Conservation (phyloP, 140 eudicot species). For the Flaveria floridana region DNA sequence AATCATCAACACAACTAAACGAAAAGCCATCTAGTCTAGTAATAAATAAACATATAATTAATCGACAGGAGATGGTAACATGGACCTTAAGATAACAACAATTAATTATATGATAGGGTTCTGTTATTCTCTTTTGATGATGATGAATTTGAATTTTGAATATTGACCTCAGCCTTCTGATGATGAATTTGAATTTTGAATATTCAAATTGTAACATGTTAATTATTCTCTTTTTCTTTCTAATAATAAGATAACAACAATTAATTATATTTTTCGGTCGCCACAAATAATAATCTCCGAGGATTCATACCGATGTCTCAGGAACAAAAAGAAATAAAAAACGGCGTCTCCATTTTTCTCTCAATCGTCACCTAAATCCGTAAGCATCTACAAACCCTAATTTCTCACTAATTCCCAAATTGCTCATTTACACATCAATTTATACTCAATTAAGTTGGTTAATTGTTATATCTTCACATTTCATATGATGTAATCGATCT, state of each 20-base stretch:
- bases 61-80: constrained; percentile 9
- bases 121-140: too few relatives aligned
- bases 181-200: constrained; percentile 16
- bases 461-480: constrained; percentile 17
- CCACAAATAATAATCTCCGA: constrained; percentile 25
- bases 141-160: too few relatives aligned
- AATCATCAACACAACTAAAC: too few relatives aligned
- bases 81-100: too few relatives aligned
- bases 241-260: background rate
- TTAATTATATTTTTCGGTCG: constrained; percentile 21
- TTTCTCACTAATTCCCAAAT: constrained; percentile 15
- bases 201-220: constrained; percentile 3
- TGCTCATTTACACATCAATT: background rate
- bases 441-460: constrained; percentile 7
- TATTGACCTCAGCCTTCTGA: constrained; percentile 8
- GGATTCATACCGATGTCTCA: constrained; percentile 43
- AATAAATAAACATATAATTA: background rate
- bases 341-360: background rate
- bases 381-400: constrained; percentile 41
- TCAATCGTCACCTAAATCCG: constrained; percentile 32
- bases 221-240: constrained; percentile 14
- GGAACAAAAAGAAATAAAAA: constrained; percentile 31
- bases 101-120: too few relatives aligned
- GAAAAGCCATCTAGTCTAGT: background rate
- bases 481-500: constrained; percentile 29